Evolutionary conservation across 352 stramenopile genomes (phyloP).

Genomic region (Phytophthora boehmeriae): DNA sequence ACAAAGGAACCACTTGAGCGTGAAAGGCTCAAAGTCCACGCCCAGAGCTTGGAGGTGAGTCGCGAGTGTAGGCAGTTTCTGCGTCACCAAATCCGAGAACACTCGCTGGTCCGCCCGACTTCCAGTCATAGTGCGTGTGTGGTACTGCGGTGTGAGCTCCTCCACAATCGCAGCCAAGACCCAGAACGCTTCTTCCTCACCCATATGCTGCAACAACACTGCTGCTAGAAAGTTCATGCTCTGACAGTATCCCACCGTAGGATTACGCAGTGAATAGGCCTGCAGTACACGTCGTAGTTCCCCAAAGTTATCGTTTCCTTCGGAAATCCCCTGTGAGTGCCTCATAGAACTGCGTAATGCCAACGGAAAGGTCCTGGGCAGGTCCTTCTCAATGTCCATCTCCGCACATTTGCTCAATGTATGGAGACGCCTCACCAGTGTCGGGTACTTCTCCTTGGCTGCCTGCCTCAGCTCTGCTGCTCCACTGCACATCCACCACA

Average conservation of each 20-base stretch:
- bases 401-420: slow-evolving; percentile 65
- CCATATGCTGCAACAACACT: slow-evolving; percentile 80
- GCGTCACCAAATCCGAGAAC: slow-evolving; percentile 83
- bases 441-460: slow-evolving; percentile 57
- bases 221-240: slow-evolving; percentile 90
- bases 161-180: slow-evolving; percentile 88
- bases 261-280: slow-evolving; percentile 86
- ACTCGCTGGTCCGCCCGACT: slow-evolving; percentile 91
- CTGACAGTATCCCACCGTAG: slow-evolving; percentile 88
- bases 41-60: slow-evolving; percentile 72
- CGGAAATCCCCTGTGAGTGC: slow-evolving; percentile 28
- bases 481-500: slow-evolving; percentile 87
- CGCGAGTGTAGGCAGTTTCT: slow-evolving; percentile 82
- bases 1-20: slow-evolving; percentile 94
- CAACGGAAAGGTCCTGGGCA: slow-evolving; percentile 81
- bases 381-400: slow-evolving; percentile 91
- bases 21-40: slow-evolving; percentile 89
- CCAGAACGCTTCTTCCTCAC: slow-evolving; percentile 89
- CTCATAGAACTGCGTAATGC: slow-evolving; percentile 32
- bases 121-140: slow-evolving; percentile 88
- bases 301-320: slow-evolving; percentile 42
- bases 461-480: slow-evolving; percentile 52
- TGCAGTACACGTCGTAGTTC: slow-evolving; percentile 84
- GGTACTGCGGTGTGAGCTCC: slow-evolving; percentile 90
- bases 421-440: slow-evolving; percentile 58